phyloP scores from a whole-genome alignment of 2,329 filamentous ascomycete species.

The Exophiala calicioides region DNA sequence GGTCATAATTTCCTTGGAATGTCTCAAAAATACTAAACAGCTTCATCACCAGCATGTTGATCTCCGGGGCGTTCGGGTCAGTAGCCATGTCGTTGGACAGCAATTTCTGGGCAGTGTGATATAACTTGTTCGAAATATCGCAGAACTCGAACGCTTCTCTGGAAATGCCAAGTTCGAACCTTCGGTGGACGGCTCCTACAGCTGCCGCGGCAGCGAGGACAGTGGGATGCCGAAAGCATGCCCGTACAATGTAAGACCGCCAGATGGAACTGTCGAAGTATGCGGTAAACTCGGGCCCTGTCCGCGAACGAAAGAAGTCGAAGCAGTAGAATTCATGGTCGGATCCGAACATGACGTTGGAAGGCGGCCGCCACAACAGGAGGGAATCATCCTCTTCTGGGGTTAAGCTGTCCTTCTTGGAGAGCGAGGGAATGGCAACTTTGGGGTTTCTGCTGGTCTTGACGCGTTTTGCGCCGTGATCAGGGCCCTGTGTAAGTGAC shows the following conservation, averaged over 20 bases:
- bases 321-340: slow-evolving; percentile 35
- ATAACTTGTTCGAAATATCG: slow-evolving; percentile 26
- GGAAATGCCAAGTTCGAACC: slow-evolving; percentile 29
- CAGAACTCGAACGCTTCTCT: slow-evolving; percentile 31
- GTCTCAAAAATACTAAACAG: slow-evolving; percentile 30
- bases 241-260: slow-evolving; percentile 23
- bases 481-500: slow-evolving; percentile 25
- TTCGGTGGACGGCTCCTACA: slow-evolving; percentile 30
- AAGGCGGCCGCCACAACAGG: slow-evolving; percentile 15
- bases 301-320: slow-evolving; percentile 37
- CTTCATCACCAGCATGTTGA: slow-evolving; percentile 28
- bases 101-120: slow-evolving; percentile 21
- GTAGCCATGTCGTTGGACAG: slow-evolving; percentile 21
- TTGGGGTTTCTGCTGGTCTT: slow-evolving; percentile 20
- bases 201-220: slow-evolving; percentile 27
- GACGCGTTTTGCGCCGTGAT: slow-evolving; percentile 31
- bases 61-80: slow-evolving; percentile 21
- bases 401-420: slow-evolving; percentile 30
- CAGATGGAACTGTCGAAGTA: slow-evolving; percentile 33
- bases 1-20: slow-evolving; percentile 30
- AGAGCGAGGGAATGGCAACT: slow-evolving; percentile 9
- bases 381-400: slow-evolving; percentile 23
- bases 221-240: slow-evolving; percentile 26
- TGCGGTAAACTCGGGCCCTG: slow-evolving; percentile 30
- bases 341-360: slow-evolving; percentile 20